Evolutionary conservation across 2,329 filamentous ascomycete genomes (phyloP).

Genomic region (Hawksworthiomyces lignivorus): DNA sequence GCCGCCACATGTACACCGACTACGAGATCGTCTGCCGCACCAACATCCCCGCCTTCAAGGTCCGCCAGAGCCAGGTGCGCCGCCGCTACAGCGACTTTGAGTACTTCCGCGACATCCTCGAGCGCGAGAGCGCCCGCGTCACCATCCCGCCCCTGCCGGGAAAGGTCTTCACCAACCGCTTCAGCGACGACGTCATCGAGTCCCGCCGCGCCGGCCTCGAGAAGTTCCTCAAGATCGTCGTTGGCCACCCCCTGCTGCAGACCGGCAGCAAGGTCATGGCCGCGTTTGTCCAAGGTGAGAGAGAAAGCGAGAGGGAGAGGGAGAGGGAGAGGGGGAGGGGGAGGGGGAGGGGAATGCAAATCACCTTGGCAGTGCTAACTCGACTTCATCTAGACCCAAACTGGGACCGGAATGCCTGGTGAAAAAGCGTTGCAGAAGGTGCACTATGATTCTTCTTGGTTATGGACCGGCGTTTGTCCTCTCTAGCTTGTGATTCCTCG

Average conservation of each 20-base stretch:
- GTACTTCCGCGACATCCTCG: constrained; percentile 95
- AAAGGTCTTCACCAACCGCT: constrained; percentile 96
- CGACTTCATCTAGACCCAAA: constrained; percentile 54
- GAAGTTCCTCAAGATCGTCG: constrained; percentile 94
- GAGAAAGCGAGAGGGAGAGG: neutral
- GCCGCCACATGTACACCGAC: constrained; percentile 94
- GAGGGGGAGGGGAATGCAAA: neutral
- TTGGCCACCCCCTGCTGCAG: constrained; percentile 91
- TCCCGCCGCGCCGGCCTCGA: constrained; percentile 84
- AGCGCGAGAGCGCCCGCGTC: constrained; percentile 88
- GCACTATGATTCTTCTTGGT: too few species aligned
- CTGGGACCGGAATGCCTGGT: constrained; percentile 91
- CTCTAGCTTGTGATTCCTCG: too few species aligned
- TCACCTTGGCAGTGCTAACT: neutral
- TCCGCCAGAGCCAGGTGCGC: constrained; percentile 79
- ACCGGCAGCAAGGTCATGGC: constrained; percentile 95
- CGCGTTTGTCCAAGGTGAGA: constrained; percentile 84
- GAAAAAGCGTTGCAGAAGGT: constrained; percentile 24
- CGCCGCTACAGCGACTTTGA: constrained; percentile 97
- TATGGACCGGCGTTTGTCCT: too few species aligned
- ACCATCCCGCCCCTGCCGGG: constrained; percentile 93
- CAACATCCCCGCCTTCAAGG: constrained; percentile 98
- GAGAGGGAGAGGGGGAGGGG: neutral
- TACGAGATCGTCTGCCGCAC: constrained; percentile 97
- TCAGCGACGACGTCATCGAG: constrained; percentile 97